phyloP scores from a whole-genome alignment of 768 basidiomycete species.

The button mushroom (Agaricus bisporus) region DNA sequence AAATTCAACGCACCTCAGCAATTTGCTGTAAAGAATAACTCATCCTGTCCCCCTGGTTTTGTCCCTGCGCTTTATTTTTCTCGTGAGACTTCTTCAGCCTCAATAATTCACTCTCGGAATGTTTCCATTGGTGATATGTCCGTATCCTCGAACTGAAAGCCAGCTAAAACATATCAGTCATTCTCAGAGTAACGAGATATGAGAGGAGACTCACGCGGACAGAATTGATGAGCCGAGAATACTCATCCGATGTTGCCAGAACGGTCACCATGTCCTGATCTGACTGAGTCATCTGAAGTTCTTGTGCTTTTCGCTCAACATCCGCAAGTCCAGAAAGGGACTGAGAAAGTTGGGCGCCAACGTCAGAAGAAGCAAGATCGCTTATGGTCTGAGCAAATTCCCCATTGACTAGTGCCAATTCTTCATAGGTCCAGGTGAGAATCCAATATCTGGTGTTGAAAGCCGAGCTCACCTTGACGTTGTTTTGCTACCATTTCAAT shows the following conservation, averaged over 20 bases:
- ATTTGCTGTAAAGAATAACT: constrained; percentile 74
- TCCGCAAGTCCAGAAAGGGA: constrained; percentile 67
- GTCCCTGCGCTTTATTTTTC: constrained; percentile 72
- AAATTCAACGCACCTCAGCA: constrained; percentile 57
- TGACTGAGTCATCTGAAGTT: constrained; percentile 66
- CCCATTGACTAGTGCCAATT: constrained; percentile 60
- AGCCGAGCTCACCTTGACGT: constrained; percentile 46
- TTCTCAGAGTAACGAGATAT: background rate
- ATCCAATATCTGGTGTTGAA: background rate
- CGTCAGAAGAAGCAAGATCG: constrained; percentile 70
- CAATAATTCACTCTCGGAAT: constrained; percentile 65
- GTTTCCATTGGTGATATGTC: constrained; percentile 76
- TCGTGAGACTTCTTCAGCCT: constrained; percentile 77
- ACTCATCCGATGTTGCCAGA: constrained; percentile 87
- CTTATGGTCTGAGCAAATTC: constrained; percentile 74
- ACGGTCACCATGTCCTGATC: constrained; percentile 80
- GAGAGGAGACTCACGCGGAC: constrained; percentile 56
- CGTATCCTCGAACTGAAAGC: constrained; percentile 88
- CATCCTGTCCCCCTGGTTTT: constrained; percentile 61
- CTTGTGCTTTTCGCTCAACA: constrained; percentile 68
- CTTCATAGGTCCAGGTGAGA: constrained; percentile 28
- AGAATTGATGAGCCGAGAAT: constrained; percentile 83
- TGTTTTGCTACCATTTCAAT: constrained; percentile 84
- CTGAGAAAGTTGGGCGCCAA: constrained; percentile 66
- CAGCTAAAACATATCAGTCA: constrained; percentile 37